These are phyloP conservation scores for Marasmius fiardii DNA, from an alignment of 1,284 basidiomycete genomes.

Conservation along the genomic window DNA sequence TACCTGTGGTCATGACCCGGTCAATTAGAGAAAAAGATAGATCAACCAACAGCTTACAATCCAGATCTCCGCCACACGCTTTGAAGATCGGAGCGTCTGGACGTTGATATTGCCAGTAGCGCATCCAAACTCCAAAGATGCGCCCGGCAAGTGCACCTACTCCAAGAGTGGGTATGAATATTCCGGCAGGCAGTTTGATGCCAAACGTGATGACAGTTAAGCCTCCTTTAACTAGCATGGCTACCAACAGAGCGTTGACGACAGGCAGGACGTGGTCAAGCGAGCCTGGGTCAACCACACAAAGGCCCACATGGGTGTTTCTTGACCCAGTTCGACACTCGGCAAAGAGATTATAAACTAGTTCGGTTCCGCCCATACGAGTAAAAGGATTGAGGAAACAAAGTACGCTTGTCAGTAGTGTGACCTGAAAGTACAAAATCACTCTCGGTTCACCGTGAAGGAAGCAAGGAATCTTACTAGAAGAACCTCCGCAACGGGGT, in stretches of 20 bases:
- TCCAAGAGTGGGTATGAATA: constrained; percentile 95
- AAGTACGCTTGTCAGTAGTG: constrained; percentile 69
- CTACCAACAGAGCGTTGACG: constrained; percentile 63
- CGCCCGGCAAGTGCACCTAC: constrained; percentile 97
- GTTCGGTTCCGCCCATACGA: constrained; percentile 92
- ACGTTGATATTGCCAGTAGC: constrained; percentile 71
- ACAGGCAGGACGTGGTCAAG: constrained; percentile 62
- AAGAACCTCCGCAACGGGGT: constrained; percentile 85
- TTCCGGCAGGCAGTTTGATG: constrained; percentile 91
- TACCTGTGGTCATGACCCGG: constrained; percentile 27
- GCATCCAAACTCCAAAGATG: constrained; percentile 82
- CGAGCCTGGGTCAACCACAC: constrained; percentile 61
- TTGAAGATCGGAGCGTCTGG: constrained; percentile 65
- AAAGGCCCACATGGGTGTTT: constrained; percentile 68
- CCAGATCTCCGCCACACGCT: constrained; percentile 58
- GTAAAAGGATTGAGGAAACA: constrained; percentile 91
- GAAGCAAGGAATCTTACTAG: constrained; percentile 48
- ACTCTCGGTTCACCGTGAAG: not conserved
- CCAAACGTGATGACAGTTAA: constrained; percentile 93
- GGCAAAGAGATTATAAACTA: constrained; percentile 88
- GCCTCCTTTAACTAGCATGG: constrained; percentile 79
- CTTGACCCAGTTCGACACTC: constrained; percentile 66
- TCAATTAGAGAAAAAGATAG: not conserved
- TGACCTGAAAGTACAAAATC: constrained; percentile 52
- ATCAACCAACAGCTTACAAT: constrained; percentile 42